These are phyloP conservation scores for Plicaturopsis crispa DNA, from an alignment of 768 basidiomycete species.

Conservation along the genomic window DNA sequence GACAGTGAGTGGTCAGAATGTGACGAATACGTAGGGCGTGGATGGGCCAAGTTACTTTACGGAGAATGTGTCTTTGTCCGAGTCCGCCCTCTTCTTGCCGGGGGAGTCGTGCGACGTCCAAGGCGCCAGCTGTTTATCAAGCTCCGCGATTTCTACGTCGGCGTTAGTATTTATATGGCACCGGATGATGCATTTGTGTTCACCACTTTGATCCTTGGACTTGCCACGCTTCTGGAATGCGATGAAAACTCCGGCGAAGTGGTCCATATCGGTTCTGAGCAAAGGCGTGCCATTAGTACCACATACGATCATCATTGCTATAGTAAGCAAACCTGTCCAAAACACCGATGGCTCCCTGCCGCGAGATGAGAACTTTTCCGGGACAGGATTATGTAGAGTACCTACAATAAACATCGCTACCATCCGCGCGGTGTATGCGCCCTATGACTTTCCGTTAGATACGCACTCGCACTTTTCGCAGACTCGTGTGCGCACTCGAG, in stretches of 20 bases:
- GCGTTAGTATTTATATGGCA: not conserved
- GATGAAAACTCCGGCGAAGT: slow-evolving; percentile 58
- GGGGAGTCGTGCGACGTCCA: slow-evolving; percentile 48
- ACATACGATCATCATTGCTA: too few relatives aligned
- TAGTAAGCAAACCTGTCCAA: slow-evolving; percentile 60
- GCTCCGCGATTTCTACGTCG: slow-evolving; percentile 22
- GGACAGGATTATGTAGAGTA: slow-evolving; percentile 6
- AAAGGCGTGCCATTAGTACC: too few relatives aligned
- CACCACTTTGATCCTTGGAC: slow-evolving; percentile 36
- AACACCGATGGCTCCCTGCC: slow-evolving; percentile 63
- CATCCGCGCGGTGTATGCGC: slow-evolving; percentile 73
- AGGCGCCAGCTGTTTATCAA: slow-evolving; percentile 38
- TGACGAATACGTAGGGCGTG: not conserved
- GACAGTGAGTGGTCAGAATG: slow-evolving; percentile 3
- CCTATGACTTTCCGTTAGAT: slow-evolving; percentile 28
- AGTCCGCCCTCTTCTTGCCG: slow-evolving; percentile 45
- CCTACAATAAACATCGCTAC: slow-evolving; percentile 61
- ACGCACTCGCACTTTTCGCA: too few relatives aligned
- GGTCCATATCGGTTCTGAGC: slow-evolving; percentile 69
- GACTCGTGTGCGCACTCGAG: slow-evolving; percentile 44
- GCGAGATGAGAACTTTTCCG: not conserved
- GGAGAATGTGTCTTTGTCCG: slow-evolving; percentile 41
- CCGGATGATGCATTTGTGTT: not conserved
- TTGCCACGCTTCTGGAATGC: slow-evolving; percentile 58
- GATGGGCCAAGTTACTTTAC: slow-evolving; percentile 42